phyloP scores from a whole-genome alignment of 305 asterid genomes.

The Fraxinus baroniana region DNA sequence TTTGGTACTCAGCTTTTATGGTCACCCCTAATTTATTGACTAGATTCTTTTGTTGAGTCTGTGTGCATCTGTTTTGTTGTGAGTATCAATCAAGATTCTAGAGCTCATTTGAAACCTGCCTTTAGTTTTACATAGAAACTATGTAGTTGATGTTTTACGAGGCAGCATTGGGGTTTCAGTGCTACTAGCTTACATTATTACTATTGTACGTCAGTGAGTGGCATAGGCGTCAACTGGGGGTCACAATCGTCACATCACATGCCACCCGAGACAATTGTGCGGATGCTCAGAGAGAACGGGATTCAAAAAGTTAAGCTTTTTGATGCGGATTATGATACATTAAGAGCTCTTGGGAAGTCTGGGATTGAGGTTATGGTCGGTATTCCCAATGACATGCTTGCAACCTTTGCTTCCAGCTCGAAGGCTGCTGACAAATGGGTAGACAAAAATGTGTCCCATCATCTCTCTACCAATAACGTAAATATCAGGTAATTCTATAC shows the following conservation, averaged over 20 bases:
- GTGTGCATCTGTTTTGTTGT: background rate
- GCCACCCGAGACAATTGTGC: slow-evolving; percentile 66
- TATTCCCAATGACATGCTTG: slow-evolving; percentile 84
- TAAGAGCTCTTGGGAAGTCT: slow-evolving; percentile 60
- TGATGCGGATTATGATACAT: slow-evolving; percentile 67
- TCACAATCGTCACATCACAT: slow-evolving; percentile 63
- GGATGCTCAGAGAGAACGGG: slow-evolving; percentile 78
- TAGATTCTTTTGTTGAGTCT: background rate
- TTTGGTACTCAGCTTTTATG: background rate
- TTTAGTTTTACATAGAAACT: background rate
- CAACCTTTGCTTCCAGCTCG: slow-evolving; percentile 47
- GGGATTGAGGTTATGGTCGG: slow-evolving; percentile 92
- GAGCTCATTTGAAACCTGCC: background rate
- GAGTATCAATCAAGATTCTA: background rate
- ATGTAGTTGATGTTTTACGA: background rate
- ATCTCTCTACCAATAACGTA: slow-evolving; percentile 45
- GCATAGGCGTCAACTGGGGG: slow-evolving; percentile 93
- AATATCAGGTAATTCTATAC: slow-evolving; percentile 55
- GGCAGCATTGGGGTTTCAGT: slow-evolving; percentile 9
- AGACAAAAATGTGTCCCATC: slow-evolving; percentile 60
- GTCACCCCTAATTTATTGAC: background rate
- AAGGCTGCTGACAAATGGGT: slow-evolving; percentile 87
- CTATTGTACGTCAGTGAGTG: slow-evolving; percentile 38
- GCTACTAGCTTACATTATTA: slow-evolving; percentile 14
- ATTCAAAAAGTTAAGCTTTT: slow-evolving; percentile 84